phyloP scores from a whole-genome alignment of 2,329 filamentous ascomycete genomes.

The Alternaria novae-zelandiae region DNA sequence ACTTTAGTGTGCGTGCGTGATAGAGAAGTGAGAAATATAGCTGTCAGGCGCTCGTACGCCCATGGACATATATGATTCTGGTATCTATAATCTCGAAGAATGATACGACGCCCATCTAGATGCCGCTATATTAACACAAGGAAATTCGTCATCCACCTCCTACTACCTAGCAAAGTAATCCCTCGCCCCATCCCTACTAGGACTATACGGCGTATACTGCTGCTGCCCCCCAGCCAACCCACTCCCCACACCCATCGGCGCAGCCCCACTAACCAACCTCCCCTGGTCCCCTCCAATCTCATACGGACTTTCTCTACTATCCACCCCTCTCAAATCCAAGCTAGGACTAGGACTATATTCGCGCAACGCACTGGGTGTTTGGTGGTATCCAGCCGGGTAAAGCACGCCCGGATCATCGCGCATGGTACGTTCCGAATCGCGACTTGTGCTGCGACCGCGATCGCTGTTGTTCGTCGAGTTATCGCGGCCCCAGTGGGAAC shows the following conservation, averaged over 20 bases:
- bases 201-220: constrained; percentile 39
- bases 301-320: constrained; percentile 34
- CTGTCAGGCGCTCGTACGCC: no score
- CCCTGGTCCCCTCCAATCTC: constrained; percentile 30
- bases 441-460: constrained; percentile 29
- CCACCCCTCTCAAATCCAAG: constrained; percentile 21
- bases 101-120: neutral
- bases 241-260: constrained; percentile 38
- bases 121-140: neutral
- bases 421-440: constrained; percentile 39
- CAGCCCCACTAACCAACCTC: constrained; percentile 36
- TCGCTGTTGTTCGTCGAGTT: constrained; percentile 1
- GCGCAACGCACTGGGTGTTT: constrained; percentile 51
- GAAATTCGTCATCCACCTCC: no score
- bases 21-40: no score
- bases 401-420: constrained; percentile 42
- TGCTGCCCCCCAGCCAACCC: neutral
- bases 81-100: no score
- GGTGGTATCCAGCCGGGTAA: constrained; percentile 57
- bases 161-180: constrained; percentile 33
- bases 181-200: constrained; percentile 24
- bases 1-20: no score
- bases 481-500: constrained; percentile 15
- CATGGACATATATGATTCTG: no score
- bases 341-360: constrained; percentile 52